Conservation (phyloP, 495 filamentous ascomycete genomes). For the Trichoderma reesei region DNA sequence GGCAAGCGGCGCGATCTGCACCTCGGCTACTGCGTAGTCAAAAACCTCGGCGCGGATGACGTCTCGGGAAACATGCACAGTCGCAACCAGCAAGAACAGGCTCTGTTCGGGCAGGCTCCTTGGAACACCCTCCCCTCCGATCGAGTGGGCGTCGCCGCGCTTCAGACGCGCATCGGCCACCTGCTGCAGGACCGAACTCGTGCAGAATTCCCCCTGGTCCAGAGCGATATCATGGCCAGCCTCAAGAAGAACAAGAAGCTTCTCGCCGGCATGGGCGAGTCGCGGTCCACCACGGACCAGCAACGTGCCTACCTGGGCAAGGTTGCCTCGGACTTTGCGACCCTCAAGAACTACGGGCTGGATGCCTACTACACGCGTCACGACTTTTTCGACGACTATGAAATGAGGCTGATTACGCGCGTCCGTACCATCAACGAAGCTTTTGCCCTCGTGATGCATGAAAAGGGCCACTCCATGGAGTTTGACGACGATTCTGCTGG, state of each 20-base stretch:
- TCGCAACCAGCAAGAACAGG: background rate
- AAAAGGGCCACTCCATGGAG: background rate
- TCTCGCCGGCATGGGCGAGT: background rate
- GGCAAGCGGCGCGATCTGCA: constrained; percentile 1
- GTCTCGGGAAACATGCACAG: background rate
- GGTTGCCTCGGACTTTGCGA: background rate
- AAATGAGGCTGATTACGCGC: constrained; percentile 5
- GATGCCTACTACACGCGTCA: constrained; percentile 3
- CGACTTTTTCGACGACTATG: background rate
- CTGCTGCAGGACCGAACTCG: background rate
- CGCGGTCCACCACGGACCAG: background rate
- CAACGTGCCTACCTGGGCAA: background rate
- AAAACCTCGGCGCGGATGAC: constrained; percentile 6
- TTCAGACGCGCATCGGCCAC: background rate
- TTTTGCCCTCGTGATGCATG: background rate
- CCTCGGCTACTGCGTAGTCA: constrained; percentile 7
- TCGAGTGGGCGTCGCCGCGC: background rate
- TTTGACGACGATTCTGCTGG: background rate
- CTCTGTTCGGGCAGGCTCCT: background rate
- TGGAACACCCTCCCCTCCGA: background rate
- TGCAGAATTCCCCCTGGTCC: background rate
- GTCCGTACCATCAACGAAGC: background rate
- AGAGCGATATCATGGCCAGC: background rate
- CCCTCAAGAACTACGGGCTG: background rate
- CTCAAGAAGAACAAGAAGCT: background rate